phyloP scores from a whole-genome alignment of 2,329 filamentous ascomycete genomes.

The Lizonia empirigonia region DNA sequence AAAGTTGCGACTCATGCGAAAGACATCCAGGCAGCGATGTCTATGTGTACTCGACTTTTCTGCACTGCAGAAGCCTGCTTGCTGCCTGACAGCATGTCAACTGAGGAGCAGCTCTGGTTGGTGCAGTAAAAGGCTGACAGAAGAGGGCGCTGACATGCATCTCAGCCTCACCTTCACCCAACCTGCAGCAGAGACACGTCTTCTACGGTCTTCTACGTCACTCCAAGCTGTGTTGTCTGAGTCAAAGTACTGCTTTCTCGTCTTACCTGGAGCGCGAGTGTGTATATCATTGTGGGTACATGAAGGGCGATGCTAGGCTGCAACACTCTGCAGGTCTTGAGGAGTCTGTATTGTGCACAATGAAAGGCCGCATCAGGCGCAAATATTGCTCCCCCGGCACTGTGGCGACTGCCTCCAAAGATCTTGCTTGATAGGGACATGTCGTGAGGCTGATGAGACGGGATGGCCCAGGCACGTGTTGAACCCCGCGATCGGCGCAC shows the following conservation, averaged over 20 bases:
- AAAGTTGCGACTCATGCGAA: no score
- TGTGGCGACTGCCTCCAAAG: no score
- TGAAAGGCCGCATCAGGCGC: no score
- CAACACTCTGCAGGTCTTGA: neutral
- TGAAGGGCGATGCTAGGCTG: conserved; percentile 15
- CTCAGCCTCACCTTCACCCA: conserved; percentile 2
- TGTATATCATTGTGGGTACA: no score
- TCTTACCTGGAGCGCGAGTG: neutral
- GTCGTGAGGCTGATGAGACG: neutral
- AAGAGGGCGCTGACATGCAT: conserved; percentile 10
- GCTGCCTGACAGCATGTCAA: conserved; percentile 11
- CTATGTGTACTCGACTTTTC: no score
- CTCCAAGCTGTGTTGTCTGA: neutral
- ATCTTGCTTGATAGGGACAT: no score
- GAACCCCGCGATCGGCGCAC: conserved; percentile 4
- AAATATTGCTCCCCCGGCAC: no score
- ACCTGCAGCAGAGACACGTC: neutral
- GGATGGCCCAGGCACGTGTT: neutral
- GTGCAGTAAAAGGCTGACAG: conserved; percentile 10
- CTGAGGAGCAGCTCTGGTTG: neutral
- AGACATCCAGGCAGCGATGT: no score
- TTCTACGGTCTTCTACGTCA: neutral
- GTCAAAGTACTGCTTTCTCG: neutral
- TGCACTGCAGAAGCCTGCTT: no score
- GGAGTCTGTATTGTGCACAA: no score